Base-by-base conservation (phyloP, 1,284 basidiomycete genomes). In the Vanrija pseudolonga region DNA sequence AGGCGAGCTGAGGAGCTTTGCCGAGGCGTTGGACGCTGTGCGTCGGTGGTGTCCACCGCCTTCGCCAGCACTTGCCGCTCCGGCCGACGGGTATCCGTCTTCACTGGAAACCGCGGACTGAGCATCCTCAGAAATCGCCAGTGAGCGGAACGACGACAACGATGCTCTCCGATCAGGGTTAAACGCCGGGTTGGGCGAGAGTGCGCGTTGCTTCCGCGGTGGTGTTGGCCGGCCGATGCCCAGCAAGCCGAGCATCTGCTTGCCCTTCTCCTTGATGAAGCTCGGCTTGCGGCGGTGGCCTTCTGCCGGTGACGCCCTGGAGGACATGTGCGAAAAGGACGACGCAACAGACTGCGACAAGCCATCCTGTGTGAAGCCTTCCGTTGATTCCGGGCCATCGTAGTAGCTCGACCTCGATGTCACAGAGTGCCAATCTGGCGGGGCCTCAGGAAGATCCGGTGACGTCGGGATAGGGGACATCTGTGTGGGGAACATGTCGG, bases 201-300 rank as follows among this genome's bases (percentile, higher is more conserved):
- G 32, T 11, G 26, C 26, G 32, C 14, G 32, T 4, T 32, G 32
- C 32, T 9, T 15, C 8, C 40, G 32, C 17, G 41, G 9, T 5
- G 12, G 20, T 2, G 50, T 39, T 18, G 40, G 42, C 11, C 44
- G 38, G 1, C 58, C 58, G 0, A 74, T 61, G 43, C 66, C 64
- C 42, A 73, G 61, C 6, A 73, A 56, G 43, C 63, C 57, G 20
- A 73, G 42, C 15, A 73, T 56, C 23, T 69, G 62, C 51, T 64
- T 65, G 20, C 66, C 67, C 61, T 70, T 70, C 39, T 65, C 63
- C 57, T 69, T 73, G 37, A 74, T 41, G 7, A n/a, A 38, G 41
- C 28, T 24, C 12, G 41, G n/a, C 11, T 39, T 49, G 39, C 28
- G 47, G 12, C 19, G 20, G 47, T 41, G 39, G 6, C 26, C 17